Evolutionary conservation across 2,329 filamentous ascomycete genomes (phyloP).

Genomic region (Calonectria multiphialidica): DNA sequence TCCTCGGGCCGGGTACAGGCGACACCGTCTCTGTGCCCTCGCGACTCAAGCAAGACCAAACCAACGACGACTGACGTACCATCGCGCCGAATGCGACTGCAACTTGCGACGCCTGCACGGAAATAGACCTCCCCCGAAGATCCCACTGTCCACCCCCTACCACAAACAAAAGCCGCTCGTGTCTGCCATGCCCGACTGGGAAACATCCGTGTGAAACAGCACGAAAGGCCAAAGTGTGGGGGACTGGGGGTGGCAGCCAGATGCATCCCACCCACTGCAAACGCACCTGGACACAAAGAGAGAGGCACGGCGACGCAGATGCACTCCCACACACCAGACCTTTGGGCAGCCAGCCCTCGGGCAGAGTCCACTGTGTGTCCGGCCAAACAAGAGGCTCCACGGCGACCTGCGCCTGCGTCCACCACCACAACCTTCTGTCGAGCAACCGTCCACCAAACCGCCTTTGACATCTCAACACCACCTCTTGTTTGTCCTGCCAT

Average conservation of each 20-base stretch:
- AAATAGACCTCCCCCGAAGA: slow-evolving; percentile 10
- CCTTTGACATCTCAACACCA: slow-evolving; percentile 12
- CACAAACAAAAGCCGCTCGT: neutral
- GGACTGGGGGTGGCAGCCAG: slow-evolving; percentile 7
- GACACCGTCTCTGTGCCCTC: neutral
- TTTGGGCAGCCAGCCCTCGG: slow-evolving; percentile 8
- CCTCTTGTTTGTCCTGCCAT: neutral
- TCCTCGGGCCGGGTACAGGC: neutral
- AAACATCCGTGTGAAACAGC: slow-evolving; percentile 5
- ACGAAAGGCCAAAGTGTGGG: slow-evolving; percentile 1
- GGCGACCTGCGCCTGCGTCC: slow-evolving; percentile 4
- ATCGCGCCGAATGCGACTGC: slow-evolving; percentile 19
- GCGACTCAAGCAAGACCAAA: slow-evolving; percentile 19
- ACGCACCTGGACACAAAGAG: slow-evolving; percentile 8
- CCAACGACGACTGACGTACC: slow-evolving; percentile 7
- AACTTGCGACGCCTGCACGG: slow-evolving; percentile 7
- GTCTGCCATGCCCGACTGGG: slow-evolving; percentile 6
- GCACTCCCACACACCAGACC: neutral
- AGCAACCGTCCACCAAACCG: neutral
- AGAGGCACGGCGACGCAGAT: slow-evolving; percentile 4
- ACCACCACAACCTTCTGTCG: slow-evolving; percentile 5
- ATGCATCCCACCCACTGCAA: slow-evolving; percentile 1
- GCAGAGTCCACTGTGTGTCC: neutral
- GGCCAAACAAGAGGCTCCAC: slow-evolving; percentile 11
- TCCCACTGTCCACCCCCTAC: slow-evolving; percentile 1